These are phyloP conservation scores for Tulasnella sp. DNA, from an alignment of 768 basidiomycete genomes.

Conservation along the genomic window DNA sequence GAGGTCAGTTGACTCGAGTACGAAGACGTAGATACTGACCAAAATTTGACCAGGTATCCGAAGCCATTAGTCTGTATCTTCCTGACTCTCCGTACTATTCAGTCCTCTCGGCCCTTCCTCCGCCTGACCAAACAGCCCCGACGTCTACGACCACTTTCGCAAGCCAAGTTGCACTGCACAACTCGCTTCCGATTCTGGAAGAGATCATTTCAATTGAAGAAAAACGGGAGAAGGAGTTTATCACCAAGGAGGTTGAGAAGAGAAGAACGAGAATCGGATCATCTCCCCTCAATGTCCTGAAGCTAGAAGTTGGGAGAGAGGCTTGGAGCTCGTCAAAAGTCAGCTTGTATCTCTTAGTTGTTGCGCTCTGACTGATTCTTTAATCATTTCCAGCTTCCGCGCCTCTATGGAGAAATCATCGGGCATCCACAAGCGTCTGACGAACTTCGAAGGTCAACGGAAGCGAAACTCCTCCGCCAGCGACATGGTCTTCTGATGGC, in stretches of 20 bases:
- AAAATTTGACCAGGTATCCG: conserved; percentile 45
- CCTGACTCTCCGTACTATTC: conserved; percentile 60
- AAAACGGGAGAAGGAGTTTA: conserved; percentile 47
- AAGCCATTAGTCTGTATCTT: conserved; percentile 60
- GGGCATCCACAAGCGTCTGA: conserved; percentile 75
- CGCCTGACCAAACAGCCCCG: conserved; percentile 71
- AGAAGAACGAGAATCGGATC: conserved; percentile 71
- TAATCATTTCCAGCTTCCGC: conserved; percentile 47
- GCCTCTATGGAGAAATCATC: conserved; percentile 67
- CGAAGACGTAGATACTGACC: not conserved
- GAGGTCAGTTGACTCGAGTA: conserved; percentile 39
- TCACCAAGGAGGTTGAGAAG: conserved; percentile 64
- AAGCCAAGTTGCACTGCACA: conserved; percentile 54
- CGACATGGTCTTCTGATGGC: conserved; percentile 55
- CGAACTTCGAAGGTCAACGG: conserved; percentile 65
- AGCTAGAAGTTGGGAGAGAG: conserved; percentile 58
- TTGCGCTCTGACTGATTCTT: conserved; percentile 20
- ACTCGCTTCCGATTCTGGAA: conserved; percentile 62
- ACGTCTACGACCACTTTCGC: conserved; percentile 49
- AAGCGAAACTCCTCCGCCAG: conserved; percentile 63
- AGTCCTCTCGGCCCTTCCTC: conserved; percentile 57
- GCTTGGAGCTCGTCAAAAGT: conserved; percentile 57
- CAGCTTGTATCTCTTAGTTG: conserved; percentile 17
- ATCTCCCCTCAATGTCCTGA: conserved; percentile 48
- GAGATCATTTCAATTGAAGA: conserved; percentile 63